Base-by-base conservation (phyloP, 805 yeast species). In the Candida tallmaniae region DNA sequence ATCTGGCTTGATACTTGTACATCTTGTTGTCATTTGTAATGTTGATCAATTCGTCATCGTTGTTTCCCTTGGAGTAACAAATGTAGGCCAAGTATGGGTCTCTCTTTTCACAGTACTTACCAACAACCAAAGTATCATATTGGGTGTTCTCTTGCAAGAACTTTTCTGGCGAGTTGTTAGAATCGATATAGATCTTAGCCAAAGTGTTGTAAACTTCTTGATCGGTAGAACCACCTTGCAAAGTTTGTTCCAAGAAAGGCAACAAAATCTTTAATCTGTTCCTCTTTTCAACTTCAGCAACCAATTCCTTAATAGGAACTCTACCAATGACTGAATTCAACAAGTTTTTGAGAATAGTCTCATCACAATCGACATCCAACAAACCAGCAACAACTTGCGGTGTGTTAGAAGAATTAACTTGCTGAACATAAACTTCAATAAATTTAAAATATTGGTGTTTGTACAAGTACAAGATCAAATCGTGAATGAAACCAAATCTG, bases 1-100 rank as follows among this genome's bases (percentile, higher is more conserved):
- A 93, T 60, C 97, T 81, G n/a, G 97, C 97, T 71, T 93, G 98
- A 65, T 93, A 90, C 62, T 93, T 93, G 75, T 84, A 93, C 99
- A 93, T 93, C 50, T 93, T 77, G 61, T 93, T 93, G 54, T 93
- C 97, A 60, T 93, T 93, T 47, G 98, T 93, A 61, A 93, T 88
- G 54, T 76, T 73, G 52, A 93, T 77, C 53, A 93, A 75, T 60
- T 93, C 98, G 38, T 72, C 81, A 58, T 93, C 96, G 51, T 90
- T 89, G 35, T 74, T 70, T 56, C 99, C 99, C 66, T 89, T 90
- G 42, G 94, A 95, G 63, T 93, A 93, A 34, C 96, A 95, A 65
- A 93, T 93, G 62, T 87, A 93, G 19, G 98, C 99, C 58, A 93
- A 72, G 66, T 87, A 93, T 43, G 99, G 99, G 56, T 93, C 99